Conservation (phyloP, 305 asterid genomes). For the Fraxinus dipetala region DNA sequence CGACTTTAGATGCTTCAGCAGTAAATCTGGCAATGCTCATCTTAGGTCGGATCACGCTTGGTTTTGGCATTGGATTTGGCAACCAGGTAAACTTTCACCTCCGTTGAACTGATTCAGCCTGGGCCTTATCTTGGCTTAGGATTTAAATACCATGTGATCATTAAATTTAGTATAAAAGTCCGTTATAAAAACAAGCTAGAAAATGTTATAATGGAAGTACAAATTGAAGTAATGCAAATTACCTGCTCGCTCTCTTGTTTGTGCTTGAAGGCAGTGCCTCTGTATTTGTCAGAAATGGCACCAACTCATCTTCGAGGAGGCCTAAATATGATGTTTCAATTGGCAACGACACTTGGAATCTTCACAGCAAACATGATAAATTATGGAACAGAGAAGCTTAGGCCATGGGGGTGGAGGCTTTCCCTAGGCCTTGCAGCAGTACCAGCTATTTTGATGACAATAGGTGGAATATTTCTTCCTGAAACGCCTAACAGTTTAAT, state of each 20-base stretch:
- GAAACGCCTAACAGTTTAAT: constrained; percentile 92
- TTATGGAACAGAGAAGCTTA: constrained; percentile 68
- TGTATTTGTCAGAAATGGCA: constrained; percentile 93
- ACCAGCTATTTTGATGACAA: constrained; percentile 73
- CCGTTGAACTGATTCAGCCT: background rate
- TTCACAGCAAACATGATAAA: constrained; percentile 94
- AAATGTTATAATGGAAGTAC: background rate
- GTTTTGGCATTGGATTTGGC: constrained; percentile 92
- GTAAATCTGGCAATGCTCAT: constrained; percentile 72
- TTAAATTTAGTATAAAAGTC: background rate
- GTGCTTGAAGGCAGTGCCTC: constrained; percentile 69
- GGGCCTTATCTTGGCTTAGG: background rate
- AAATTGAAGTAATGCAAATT: background rate
- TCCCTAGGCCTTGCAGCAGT: constrained; percentile 84
- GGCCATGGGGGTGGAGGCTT: constrained; percentile 95
- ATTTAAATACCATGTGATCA: background rate
- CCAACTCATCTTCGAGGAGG: constrained; percentile 88
- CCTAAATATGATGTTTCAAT: constrained; percentile 85
- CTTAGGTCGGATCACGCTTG: constrained; percentile 83
- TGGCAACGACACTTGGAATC: constrained; percentile 86
- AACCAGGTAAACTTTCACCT: constrained; percentile 52
- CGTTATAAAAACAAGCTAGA: background rate
- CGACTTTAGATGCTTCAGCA: constrained; percentile 67
- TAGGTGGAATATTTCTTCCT: constrained; percentile 79
- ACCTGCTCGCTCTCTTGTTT: background rate